These are phyloP conservation scores for Allium sativum DNA, from an alignment of 106 monocot species.

Conservation along the genomic window DNA sequence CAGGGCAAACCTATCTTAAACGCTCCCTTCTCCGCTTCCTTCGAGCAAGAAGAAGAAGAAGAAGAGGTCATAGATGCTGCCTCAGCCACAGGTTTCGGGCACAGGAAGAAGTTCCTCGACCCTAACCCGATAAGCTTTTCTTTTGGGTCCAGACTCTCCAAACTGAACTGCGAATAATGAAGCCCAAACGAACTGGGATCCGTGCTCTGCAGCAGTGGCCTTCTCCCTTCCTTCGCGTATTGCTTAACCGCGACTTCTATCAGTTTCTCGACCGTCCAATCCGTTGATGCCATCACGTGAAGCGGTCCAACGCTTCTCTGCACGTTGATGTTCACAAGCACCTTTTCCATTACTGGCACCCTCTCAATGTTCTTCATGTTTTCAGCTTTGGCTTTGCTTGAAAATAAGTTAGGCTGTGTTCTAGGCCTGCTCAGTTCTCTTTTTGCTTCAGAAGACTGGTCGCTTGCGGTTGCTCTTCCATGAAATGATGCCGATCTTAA, in stretches of 20 bases:
- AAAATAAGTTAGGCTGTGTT: conserved; percentile 39
- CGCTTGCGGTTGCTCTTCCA: conserved; percentile 1
- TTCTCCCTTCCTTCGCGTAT: conserved; percentile 64
- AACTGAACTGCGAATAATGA: conserved; percentile 81
- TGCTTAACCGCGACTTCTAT: conserved; percentile 28
- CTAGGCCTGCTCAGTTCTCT: conserved; percentile 21
- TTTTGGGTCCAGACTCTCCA: conserved; percentile 48
- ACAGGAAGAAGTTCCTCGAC: conserved; percentile 73
- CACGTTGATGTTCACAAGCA: conserved; percentile 63
- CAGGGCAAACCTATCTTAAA: conserved; percentile 18
- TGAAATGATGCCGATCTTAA: conserved; percentile 30
- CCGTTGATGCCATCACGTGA: conserved; percentile 66
- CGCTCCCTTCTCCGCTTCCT: conserved; percentile 18
- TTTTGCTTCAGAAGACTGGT: background rate
- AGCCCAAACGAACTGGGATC: conserved; percentile 44
- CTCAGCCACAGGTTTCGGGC: conserved; percentile 13
- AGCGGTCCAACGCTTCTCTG: conserved; percentile 50
- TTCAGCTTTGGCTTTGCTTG: background rate
- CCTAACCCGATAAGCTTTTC: conserved; percentile 57
- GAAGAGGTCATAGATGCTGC: background rate
- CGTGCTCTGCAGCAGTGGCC: conserved; percentile 27
- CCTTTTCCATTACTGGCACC: conserved; percentile 44
- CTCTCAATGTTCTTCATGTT: background rate
- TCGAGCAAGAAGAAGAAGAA: conserved; percentile 11
- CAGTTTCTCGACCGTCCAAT: conserved; percentile 56